phyloP scores from a whole-genome alignment of 140 eudicot genomes.

The Senecio squalidus region DNA sequence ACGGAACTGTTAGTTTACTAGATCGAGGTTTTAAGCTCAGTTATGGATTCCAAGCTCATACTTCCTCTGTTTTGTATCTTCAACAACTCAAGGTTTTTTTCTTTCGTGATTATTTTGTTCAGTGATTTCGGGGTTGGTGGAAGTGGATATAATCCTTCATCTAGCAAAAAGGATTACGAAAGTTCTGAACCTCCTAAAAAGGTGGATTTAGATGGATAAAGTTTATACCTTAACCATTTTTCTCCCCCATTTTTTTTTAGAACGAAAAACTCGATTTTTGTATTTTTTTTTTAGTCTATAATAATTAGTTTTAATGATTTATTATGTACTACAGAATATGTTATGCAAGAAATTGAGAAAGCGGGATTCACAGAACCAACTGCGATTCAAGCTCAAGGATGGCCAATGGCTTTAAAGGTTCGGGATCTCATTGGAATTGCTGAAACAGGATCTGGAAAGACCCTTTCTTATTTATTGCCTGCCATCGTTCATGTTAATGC shows the following conservation, averaged over 20 bases:
- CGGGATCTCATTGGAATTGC: slow-evolving; percentile 99
- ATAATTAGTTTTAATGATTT: not conserved
- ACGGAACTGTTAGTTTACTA: too few relatives aligned
- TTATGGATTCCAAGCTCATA: too few relatives aligned
- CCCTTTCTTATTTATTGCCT: slow-evolving; percentile 83
- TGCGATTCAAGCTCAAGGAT: slow-evolving; percentile 98
- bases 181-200: slow-evolving; percentile 48
- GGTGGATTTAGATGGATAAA: slow-evolving; percentile 77
- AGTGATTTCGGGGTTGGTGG: slow-evolving; percentile 83
- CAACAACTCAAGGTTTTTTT: too few relatives aligned
- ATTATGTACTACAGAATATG: slow-evolving; percentile 57
- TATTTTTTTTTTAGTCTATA: not conserved
- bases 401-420: slow-evolving; percentile 99
- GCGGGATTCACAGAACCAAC: slow-evolving; percentile 98
- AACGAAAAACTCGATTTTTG: too few relatives aligned
- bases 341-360: slow-evolving; percentile 81
- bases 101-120: slow-evolving; percentile 16
- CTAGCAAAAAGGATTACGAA: slow-evolving; percentile 47
- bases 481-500: slow-evolving; percentile 98
- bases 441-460: slow-evolving; percentile 99
- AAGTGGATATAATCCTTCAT: slow-evolving; percentile 37
- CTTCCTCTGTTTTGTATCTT: too few relatives aligned
- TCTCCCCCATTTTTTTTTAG: too few relatives aligned
- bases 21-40: too few relatives aligned
- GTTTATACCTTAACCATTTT: too few relatives aligned